Percentiles rank a stretch among this genome's conserved stretches.
These are phyloP conservation scores for Kodamaea fungicola DNA, from an alignment of 1,139 yeast species.

Conservation along the genomic window DNA sequence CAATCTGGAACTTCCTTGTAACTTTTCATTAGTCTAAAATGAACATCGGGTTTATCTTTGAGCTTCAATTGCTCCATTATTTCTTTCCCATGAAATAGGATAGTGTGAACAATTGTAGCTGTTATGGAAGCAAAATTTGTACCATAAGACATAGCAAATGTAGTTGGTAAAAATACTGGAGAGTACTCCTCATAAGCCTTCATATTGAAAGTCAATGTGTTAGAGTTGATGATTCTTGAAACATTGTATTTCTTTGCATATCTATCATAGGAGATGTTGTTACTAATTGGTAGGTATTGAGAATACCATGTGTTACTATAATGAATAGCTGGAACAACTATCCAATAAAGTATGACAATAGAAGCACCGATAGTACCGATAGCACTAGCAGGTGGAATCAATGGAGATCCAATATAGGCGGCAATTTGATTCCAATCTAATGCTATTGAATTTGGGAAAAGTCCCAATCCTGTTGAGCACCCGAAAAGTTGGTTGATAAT, in stretches of 20 bases:
- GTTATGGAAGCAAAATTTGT: slow-evolving; percentile 61
- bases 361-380: slow-evolving; percentile 44
- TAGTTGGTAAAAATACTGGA: slow-evolving; percentile 61
- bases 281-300: slow-evolving; percentile 41
- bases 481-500: slow-evolving; percentile 64
- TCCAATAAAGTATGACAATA: slow-evolving; percentile 36
- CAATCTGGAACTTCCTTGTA: slow-evolving; percentile 65
- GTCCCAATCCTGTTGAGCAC: slow-evolving; percentile 54
- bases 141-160: slow-evolving; percentile 61
- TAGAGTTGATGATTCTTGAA: slow-evolving; percentile 37
- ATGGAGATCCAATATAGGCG: slow-evolving; percentile 61
- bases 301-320: slow-evolving; percentile 43
- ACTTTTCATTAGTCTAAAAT: slow-evolving; percentile 55
- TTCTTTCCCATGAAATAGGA: slow-evolving; percentile 54
- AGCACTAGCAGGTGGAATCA: slow-evolving; percentile 64
- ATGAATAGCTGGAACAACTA: slow-evolving; percentile 39
- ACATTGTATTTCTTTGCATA: slow-evolving; percentile 34
- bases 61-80: slow-evolving; percentile 43
- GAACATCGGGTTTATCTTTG: slow-evolving; percentile 55
- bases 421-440: slow-evolving; percentile 46
- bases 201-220: slow-evolving; percentile 40
- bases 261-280: slow-evolving; percentile 38
- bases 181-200: slow-evolving; percentile 50
- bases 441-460: slow-evolving; percentile 49
- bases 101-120: slow-evolving; percentile 54